Base-by-base conservation (phyloP, 1,284 basidiomycete genomes). In the Phylloporus sp. region DNA sequence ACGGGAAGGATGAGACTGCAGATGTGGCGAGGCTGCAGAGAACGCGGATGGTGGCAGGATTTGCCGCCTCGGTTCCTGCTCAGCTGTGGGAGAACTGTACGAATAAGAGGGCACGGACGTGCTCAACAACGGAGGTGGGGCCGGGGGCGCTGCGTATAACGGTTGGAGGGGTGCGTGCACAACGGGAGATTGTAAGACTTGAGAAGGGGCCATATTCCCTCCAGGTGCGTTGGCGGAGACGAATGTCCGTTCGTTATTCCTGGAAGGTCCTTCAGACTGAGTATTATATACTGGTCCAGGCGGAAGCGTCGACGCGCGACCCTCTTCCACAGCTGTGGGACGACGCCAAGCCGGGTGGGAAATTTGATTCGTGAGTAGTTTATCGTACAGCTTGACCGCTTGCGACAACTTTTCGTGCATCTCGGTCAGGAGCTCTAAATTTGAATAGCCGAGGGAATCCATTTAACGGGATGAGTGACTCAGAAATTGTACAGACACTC, bases 391-490 rank as follows among this genome's bases (percentile, higher is more conserved):
- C 68, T 91, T 91, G 51, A 98, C 95, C 0, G 94, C 95, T 76
- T 97, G 88, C 1, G 94, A 93, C 4, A 98, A 82, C 76, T 98
- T 96, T 64, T 92, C 91, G 72, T 98, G 93, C 95, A 98, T 98
- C 57, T 96, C 94, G 12, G 88, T 82, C 24, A 98, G 80, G 72
- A 95, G 83, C 74, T 95, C 95, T 96, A 12, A 44, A n/a, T 3
- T 39, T 3, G 17, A 10, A 37, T 12, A 8, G 24, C 56, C 18
- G 18, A 8, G 50, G 54, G 5, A 2, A 40, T 42, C n/a, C n/a
- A n/a, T n/a, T n/a, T n/a, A n/a, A n/a, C n/a, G n/a, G n/a, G n/a
- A n/a, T n/a, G n/a, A n/a, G n/a, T n/a, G n/a, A n/a, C n/a, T n/a
- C n/a, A n/a, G n/a, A n/a, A n/a, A n/a, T n/a, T n/a, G n/a, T n/a